Conservation (phyloP, 345 rosid genomes). For the Mallotus nudiflorus region DNA sequence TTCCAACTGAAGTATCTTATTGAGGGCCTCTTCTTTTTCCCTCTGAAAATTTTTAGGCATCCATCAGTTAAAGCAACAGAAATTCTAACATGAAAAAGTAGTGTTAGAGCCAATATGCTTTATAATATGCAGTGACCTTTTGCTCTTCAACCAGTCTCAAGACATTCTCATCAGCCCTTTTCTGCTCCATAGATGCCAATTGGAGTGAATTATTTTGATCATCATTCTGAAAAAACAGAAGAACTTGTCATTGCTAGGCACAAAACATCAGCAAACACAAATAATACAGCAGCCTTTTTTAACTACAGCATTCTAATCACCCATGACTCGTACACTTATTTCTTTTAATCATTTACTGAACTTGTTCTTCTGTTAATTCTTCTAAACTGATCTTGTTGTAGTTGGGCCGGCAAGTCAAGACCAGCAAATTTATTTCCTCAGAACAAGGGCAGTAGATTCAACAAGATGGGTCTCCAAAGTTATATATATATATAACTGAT, state of each 20-base stretch:
- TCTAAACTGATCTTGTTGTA: neutral
- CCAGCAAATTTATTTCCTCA: too few relatives aligned
- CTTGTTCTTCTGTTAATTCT: neutral
- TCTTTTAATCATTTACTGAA: neutral
- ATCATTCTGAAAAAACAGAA: constrained; percentile 49
- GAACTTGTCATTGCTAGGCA: constrained; percentile 18
- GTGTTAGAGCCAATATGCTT: neutral
- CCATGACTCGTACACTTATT: neutral
- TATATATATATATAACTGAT: neutral
- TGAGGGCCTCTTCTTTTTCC: constrained; percentile 66
- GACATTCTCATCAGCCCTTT: constrained; percentile 72
- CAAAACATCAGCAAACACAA: constrained; percentile 1
- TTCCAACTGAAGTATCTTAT: constrained; percentile 63
- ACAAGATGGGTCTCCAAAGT: neutral
- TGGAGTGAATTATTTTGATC: constrained; percentile 59
- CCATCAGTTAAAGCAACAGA: constrained; percentile 8
- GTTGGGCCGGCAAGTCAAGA: neutral
- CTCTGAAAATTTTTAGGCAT: constrained; percentile 47
- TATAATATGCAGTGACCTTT: constrained; percentile 43
- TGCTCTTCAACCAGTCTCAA: constrained; percentile 76
- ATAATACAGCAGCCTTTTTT: neutral
- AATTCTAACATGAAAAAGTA: neutral
- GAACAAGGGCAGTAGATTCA: too few relatives aligned
- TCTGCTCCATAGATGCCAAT: constrained; percentile 77
- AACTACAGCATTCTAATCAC: neutral